Evolutionary conservation across 75 land plant genomes (phyloP).

Genomic region (Azolla pinnata): DNA sequence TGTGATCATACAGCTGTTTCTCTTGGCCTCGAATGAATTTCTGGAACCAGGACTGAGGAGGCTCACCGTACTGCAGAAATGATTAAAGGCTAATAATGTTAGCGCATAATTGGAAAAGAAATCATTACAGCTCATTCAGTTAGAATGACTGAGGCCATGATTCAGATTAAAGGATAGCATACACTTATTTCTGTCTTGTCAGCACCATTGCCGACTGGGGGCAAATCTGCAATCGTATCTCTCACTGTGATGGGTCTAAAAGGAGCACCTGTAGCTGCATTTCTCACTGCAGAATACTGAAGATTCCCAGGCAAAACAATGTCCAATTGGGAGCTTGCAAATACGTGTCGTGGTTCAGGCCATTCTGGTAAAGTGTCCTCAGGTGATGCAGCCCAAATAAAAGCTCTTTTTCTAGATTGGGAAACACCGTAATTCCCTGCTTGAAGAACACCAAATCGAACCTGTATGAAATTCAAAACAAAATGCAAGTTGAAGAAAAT

Average conservation of each 20-base stretch:
- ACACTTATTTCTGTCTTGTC: conserved; percentile 38
- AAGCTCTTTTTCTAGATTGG: conserved; percentile 88
- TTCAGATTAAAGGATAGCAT: conserved; percentile 12
- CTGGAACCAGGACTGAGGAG: conserved; percentile 86
- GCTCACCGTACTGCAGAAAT: conserved; percentile 55
- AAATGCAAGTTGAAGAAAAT: no score
- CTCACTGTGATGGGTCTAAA: conserved; percentile 85
- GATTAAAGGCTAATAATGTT: neutral
- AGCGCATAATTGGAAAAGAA: neutral
- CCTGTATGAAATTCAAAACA: no score
- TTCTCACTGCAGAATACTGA: conserved; percentile 65
- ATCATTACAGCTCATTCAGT: no score
- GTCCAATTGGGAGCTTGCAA: conserved; percentile 67
- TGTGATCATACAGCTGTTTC: conserved; percentile 53
- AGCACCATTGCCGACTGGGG: conserved; percentile 84
- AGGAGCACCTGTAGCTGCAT: conserved; percentile 79
- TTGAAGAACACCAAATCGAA: conserved; percentile 92
- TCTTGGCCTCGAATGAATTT: conserved; percentile 62
- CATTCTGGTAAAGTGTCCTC: conserved; percentile 77
- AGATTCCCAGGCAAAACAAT: conserved; percentile 44
- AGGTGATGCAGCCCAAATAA: conserved; percentile 98
- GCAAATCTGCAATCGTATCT: conserved; percentile 94
- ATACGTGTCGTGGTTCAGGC: conserved; percentile 97
- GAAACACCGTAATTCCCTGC: conserved; percentile 96
- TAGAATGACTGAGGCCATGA: no score